These are phyloP conservation scores for Bondarzewia mesenterica DNA, from an alignment of 1,284 basidiomycete species.

Conservation along the genomic window DNA sequence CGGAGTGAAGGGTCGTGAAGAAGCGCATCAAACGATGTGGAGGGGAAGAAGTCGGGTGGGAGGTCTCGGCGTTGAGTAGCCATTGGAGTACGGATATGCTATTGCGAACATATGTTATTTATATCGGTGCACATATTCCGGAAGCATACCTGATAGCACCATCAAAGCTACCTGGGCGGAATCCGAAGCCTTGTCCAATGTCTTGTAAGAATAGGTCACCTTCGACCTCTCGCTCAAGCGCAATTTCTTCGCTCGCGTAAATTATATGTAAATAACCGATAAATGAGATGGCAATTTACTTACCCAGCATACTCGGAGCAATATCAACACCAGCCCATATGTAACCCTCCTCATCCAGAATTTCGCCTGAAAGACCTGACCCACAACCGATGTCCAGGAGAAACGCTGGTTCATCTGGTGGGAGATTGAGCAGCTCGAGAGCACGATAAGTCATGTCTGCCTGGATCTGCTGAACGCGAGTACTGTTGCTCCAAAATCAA, in stretches of 20 bases:
- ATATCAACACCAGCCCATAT: conserved; percentile 95
- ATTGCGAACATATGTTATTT: conserved; percentile 2
- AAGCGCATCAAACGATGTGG: conserved; percentile 88
- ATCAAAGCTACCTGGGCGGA: conserved; percentile 94
- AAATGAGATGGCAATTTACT: conserved; percentile 14
- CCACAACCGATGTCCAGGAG: conserved; percentile 97
- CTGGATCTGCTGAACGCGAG: conserved; percentile 95
- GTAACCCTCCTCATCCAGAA: conserved; percentile 91
- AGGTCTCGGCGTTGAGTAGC: conserved; percentile 95
- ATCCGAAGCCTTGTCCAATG: conserved; percentile 91
- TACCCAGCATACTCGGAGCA: conserved; percentile 94
- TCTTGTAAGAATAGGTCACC: conserved; percentile 92
- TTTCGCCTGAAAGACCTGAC: conserved; percentile 96
- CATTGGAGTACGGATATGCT: conserved; percentile 98
- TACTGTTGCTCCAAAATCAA: conserved; percentile 35
- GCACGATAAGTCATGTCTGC: conserved; percentile 97
- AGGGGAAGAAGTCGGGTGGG: conserved; percentile 85
- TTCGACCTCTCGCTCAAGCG: conserved; percentile 87
- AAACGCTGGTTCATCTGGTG: conserved; percentile 69
- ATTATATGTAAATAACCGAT: background rate
- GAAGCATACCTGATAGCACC: conserved; percentile 83
- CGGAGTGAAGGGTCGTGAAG: conserved; percentile 94
- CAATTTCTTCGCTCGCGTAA: conserved; percentile 63
- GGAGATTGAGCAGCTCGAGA: conserved; percentile 83
- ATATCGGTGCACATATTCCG: too few relatives aligned